phyloP scores from a whole-genome alignment of 2,329 filamentous ascomycete genomes.

The Myriosclerotinia duriaeana region DNA sequence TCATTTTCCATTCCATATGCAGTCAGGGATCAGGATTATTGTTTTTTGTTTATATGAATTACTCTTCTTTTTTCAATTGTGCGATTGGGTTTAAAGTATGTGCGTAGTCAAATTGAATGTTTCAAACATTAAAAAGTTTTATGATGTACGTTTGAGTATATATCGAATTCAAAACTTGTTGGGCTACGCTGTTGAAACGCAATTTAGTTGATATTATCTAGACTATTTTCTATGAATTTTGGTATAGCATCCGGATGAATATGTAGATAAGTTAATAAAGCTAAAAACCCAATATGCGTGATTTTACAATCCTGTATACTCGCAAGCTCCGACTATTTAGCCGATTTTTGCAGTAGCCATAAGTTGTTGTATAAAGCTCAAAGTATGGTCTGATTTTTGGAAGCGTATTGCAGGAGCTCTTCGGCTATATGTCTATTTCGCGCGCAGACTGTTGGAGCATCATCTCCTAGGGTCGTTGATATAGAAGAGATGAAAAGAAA shows the following conservation, averaged over 20 bases:
- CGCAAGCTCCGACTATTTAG: neutral
- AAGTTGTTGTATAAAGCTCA: accelerated
- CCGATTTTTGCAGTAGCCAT: neutral
- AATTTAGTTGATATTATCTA: neutral
- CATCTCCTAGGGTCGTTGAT: neutral
- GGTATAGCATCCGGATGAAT: neutral
- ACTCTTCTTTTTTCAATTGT: neutral
- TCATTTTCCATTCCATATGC: neutral
- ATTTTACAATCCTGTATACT: neutral
- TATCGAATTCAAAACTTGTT: too few species aligned
- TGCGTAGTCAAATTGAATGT: neutral
- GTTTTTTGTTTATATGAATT: neutral
- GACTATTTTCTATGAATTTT: neutral
- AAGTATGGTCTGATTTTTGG: neutral
- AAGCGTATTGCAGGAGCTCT: neutral
- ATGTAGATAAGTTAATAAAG: neutral
- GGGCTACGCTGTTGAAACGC: too few species aligned
- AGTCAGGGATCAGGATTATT: neutral
- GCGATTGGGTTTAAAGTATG: neutral
- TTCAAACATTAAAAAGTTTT: too few species aligned
- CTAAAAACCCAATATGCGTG: neutral
- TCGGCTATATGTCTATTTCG: neutral
- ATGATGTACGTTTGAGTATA: too few species aligned
- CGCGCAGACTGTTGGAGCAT: neutral
- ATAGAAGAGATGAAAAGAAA: neutral